phyloP scores from a whole-genome alignment of 1,284 basidiomycete species.

The Irpex sp. region DNA sequence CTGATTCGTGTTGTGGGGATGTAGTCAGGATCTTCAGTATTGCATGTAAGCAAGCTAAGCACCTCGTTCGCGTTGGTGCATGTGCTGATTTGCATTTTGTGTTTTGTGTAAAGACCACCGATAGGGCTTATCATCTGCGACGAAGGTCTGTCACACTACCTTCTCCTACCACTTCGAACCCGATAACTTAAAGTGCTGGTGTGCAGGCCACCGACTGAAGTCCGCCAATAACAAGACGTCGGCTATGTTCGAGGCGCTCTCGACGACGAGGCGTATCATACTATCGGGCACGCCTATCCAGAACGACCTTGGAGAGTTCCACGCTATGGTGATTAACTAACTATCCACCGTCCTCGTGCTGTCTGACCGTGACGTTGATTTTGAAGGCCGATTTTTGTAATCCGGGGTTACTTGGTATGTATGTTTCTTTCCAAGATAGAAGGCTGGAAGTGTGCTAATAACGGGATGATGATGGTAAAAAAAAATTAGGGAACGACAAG shows the following conservation, averaged over 20 bases:
- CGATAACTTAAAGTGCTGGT: not conserved
- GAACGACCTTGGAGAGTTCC: slow-evolving; percentile 95
- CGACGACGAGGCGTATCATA: slow-evolving; percentile 77
- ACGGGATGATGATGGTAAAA: not conserved
- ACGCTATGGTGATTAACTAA: slow-evolving; percentile 72
- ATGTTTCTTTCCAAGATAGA: slow-evolving; percentile 17
- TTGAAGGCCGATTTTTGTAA: slow-evolving; percentile 88
- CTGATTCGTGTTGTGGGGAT: not conserved
- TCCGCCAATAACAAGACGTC: slow-evolving; percentile 92
- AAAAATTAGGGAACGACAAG: slow-evolving; percentile 60
- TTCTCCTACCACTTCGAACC: too few relatives aligned
- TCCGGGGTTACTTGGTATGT: slow-evolving; percentile 78
- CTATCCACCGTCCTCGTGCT: slow-evolving; percentile 15
- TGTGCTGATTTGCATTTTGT: too few relatives aligned
- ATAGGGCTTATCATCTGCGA: slow-evolving; percentile 96
- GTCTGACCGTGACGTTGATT: slow-evolving; percentile 3
- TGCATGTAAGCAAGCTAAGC: slow-evolving; percentile 43
- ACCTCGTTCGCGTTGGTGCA: too few relatives aligned
- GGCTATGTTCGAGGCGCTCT: slow-evolving; percentile 80
- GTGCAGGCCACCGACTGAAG: slow-evolving; percentile 86
- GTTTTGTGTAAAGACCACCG: slow-evolving; percentile 55
- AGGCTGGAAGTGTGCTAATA: not conserved
- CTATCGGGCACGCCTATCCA: slow-evolving; percentile 97
- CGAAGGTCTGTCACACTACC: slow-evolving; percentile 57
- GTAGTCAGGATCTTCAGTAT: slow-evolving; percentile 55